These are phyloP conservation scores for Coemansia sp. DNA, from an alignment of 192 early-diverging fungal species.

Conservation along the genomic window DNA sequence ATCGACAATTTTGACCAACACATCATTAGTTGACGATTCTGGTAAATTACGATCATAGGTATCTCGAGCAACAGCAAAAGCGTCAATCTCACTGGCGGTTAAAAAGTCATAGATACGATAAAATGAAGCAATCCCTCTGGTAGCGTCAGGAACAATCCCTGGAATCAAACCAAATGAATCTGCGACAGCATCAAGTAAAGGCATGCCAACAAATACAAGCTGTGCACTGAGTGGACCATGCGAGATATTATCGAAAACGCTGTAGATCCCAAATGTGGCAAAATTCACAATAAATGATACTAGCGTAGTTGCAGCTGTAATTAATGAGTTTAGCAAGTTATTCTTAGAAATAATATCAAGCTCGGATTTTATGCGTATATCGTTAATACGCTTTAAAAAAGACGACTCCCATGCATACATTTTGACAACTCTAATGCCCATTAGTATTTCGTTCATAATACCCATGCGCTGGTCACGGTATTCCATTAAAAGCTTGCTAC, in stretches of 20 bases:
- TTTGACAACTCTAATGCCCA: slow-evolving; percentile 65
- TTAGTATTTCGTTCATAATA: slow-evolving; percentile 61
- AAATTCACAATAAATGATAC: slow-evolving; percentile 35
- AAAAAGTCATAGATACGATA: slow-evolving; percentile 32
- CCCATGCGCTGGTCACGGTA: slow-evolving; percentile 61
- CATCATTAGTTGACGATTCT: slow-evolving; percentile 7
- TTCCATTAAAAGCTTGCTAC: slow-evolving; percentile 84
- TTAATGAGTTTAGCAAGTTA: slow-evolving; percentile 13
- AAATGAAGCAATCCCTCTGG: slow-evolving; percentile 25
- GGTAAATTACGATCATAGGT: slow-evolving; percentile 16
- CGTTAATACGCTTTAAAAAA: slow-evolving; percentile 29
- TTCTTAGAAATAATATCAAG: slow-evolving; percentile 29
- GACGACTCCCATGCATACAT: slow-evolving; percentile 65
- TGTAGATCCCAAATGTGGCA: slow-evolving; percentile 36
- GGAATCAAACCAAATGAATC: too few relatives aligned
- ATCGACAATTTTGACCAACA: slow-evolving; percentile 14
- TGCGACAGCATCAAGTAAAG: slow-evolving; percentile 38
- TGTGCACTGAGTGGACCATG: slow-evolving; percentile 40
- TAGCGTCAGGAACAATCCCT: slow-evolving; percentile 25
- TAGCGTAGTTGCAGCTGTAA: slow-evolving; percentile 28
- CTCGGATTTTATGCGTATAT: slow-evolving; percentile 27
- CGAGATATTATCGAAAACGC: slow-evolving; percentile 14
- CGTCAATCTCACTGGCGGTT: slow-evolving; percentile 36
- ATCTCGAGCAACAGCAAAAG: slow-evolving; percentile 15
- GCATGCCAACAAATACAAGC: slow-evolving; percentile 41